Evolutionary conservation across 2,329 filamentous ascomycete genomes (phyloP), one percentile per base, ranked within the genome.

Genomic region (Thielaviopsis euricoi): DNA sequence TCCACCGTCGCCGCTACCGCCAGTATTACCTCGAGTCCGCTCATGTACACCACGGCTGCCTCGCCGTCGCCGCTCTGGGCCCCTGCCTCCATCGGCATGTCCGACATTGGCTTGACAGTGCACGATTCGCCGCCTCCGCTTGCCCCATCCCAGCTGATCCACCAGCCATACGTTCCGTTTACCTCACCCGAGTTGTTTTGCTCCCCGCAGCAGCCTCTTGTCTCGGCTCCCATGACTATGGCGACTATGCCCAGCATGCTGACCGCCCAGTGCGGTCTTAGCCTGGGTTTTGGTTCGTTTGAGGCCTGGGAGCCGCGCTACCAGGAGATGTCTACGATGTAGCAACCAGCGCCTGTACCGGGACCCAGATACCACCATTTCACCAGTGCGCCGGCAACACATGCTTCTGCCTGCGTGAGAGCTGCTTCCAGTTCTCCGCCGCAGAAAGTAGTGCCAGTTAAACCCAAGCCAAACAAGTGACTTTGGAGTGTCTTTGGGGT

Each of bases 221-320:
- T 83, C 50, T 81, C 87, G 22, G 81, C 87, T 54, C 83, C 94
- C 63, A 81, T 88, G 22, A 81, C 87, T 22, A 75, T 83, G 49
- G 78, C 95, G 52, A 86, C 89, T 53, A 77, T 96, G 57, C 89
- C 90, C 50, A 95, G 88, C 73, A 87, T 90, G 80, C 76, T 95
- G 61, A 80, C 87, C 65, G 83, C 86, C 61, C 88, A 88, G 69
- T 97, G 91, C 71, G 88, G 89, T 65, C 81, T 89, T 60, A 59
- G 62, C 58, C 64, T 66, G 64, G 61, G 62, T 46, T 57, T 59
- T 46, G 53, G 53, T 13, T 48, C 49, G 19, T 53, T 61, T 21
- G 58, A 54, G 69, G 87, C 86, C 65, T 95, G 89, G 87, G 88
- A 87, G 70, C 37, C 37, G 37, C 79, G 86, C 65, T 89, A 86